Conservation (phyloP, 1,139 yeast genomes). For the Candida labiduridarum region DNA sequence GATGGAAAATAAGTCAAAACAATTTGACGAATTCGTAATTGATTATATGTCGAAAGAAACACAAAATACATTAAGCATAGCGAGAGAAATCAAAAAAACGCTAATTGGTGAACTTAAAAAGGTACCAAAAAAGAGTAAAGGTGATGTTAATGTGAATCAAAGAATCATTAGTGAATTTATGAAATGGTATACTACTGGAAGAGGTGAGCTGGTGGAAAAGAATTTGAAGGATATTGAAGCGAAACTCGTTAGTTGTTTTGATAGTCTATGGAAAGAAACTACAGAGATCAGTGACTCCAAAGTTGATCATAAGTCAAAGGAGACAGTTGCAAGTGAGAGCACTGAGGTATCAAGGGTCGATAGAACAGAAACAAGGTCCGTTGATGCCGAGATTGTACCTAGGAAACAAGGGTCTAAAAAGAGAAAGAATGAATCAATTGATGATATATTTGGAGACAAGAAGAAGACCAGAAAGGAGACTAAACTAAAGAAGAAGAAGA, state of each 20-base stretch:
- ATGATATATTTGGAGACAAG: slow-evolving; percentile 11
- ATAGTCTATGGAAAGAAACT: not conserved
- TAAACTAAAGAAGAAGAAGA: slow-evolving; percentile 30
- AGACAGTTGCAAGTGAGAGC: no score
- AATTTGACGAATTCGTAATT: not conserved
- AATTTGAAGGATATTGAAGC: not conserved
- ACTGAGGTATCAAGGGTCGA: no score
- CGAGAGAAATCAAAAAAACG: not conserved
- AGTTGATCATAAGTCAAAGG: not conserved
- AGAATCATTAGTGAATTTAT: not conserved
- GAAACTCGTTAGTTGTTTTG: not conserved
- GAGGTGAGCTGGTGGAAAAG: not conserved
- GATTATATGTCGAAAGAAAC: not conserved
- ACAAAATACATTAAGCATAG: not conserved
- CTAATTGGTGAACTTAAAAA: not conserved
- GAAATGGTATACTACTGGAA: not conserved
- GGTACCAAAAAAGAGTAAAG: not conserved
- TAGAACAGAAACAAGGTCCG: not conserved
- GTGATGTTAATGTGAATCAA: slow-evolving; percentile 1
- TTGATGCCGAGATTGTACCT: not conserved
- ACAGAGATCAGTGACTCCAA: not conserved
- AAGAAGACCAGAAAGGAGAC: not conserved
- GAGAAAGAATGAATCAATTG: slow-evolving; percentile 9
- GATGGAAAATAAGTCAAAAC: not conserved
- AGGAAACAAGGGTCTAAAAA: not conserved